phyloP scores from a whole-genome alignment of 768 basidiomycete species.

The Suillus americanus region DNA sequence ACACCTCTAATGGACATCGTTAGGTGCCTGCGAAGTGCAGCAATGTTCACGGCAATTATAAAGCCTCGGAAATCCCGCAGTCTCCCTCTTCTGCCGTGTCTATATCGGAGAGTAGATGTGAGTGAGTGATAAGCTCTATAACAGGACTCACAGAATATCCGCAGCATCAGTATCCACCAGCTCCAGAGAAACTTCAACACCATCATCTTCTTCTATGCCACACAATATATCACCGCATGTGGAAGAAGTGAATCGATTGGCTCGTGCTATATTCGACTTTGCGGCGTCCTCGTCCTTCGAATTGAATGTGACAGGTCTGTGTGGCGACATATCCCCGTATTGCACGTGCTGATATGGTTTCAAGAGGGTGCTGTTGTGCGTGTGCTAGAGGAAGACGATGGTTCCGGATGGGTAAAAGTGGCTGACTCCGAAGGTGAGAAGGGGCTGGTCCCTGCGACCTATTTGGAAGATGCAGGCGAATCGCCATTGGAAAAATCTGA shows the following conservation, averaged over 20 bases:
- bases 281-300: constrained; percentile 76
- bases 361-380: constrained; percentile 64
- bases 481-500: constrained; percentile 13
- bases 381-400: constrained; percentile 79
- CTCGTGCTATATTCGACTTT: constrained; percentile 75
- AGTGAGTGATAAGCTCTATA: constrained; percentile 12
- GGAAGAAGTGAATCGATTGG: constrained; percentile 49
- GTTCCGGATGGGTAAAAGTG: constrained; percentile 86
- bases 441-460: constrained; percentile 85
- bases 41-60: constrained; percentile 27
- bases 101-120: constrained; percentile 27
- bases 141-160: background rate
- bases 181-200: constrained; percentile 36
- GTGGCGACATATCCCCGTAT: constrained; percentile 9
- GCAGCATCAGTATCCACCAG: constrained; percentile 5
- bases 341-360: constrained; percentile 15
- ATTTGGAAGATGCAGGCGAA: constrained; percentile 48
- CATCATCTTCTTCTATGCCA: constrained; percentile 64
- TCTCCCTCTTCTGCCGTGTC: constrained; percentile 35
- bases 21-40: constrained; percentile 76
- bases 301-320: constrained; percentile 60
- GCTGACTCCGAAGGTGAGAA: constrained; percentile 52
- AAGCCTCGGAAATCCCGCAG: constrained; percentile 20
- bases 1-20: constrained; percentile 3
- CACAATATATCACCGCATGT: constrained; percentile 34